phyloP scores from a whole-genome alignment of 345 rosid genomes.

The Erodium maritimum region DNA sequence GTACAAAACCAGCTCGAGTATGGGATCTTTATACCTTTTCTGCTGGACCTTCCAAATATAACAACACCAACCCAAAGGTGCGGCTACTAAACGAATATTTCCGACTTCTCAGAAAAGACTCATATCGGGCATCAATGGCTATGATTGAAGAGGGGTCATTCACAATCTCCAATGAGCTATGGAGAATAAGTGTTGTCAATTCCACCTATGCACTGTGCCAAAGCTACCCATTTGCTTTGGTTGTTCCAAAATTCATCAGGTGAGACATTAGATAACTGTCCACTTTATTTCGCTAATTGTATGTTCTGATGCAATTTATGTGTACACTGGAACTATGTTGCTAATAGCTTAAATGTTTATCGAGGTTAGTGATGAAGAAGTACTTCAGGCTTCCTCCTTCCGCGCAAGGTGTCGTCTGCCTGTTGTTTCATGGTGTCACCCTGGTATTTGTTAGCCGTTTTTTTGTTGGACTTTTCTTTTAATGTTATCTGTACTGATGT shows the following conservation, averaged over 20 bases:
- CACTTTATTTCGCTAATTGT: neutral
- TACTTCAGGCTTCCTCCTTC: conserved; percentile 75
- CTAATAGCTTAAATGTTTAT: conserved; percentile 12
- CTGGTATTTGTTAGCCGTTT: conserved; percentile 31
- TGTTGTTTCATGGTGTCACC: conserved; percentile 91
- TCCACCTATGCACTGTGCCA: conserved; percentile 55
- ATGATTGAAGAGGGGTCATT: conserved; percentile 65
- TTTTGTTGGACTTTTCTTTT: conserved; percentile 1
- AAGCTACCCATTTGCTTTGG: conserved; percentile 82
- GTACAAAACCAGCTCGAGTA: conserved; percentile 53
- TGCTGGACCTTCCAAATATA: conserved; percentile 60
- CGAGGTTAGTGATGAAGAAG: conserved; percentile 65
- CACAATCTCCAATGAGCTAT: conserved; percentile 57
- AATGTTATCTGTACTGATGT: conserved; percentile 11
- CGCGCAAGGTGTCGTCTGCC: conserved; percentile 88
- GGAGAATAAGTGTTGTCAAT: conserved; percentile 82
- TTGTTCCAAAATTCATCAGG: conserved; percentile 80
- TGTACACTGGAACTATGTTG: conserved; percentile 8
- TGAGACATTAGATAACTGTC: neutral
- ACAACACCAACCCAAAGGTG: conserved; percentile 62
- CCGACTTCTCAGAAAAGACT: conserved; percentile 68
- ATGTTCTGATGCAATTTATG: too few species aligned
- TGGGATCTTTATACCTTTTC: conserved; percentile 85
- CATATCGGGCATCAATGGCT: conserved; percentile 42
- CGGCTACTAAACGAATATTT: conserved; percentile 84